Conservation (phyloP, 345 rosid genomes). For the Gossypium stocksii region DNA sequence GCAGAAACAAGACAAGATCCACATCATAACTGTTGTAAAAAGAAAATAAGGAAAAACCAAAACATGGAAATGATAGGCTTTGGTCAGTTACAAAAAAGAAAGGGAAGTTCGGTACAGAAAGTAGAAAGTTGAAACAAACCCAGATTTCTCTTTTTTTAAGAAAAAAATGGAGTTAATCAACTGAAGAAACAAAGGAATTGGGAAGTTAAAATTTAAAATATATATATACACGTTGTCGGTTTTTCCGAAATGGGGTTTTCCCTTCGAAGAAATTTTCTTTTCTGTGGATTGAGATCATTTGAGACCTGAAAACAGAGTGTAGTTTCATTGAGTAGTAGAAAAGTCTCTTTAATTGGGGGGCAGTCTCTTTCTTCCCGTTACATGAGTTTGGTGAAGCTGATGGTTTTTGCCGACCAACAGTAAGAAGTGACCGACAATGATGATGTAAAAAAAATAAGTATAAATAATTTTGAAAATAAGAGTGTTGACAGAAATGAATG, state of each 20-base stretch:
- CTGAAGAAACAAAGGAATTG: background rate
- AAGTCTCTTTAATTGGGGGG: no score
- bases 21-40: background rate
- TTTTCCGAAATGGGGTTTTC: background rate
- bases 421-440: background rate
- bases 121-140: background rate
- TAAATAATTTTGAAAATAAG: background rate
- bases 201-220: background rate
- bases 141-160: background rate
- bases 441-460: background rate
- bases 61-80: background rate
- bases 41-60: background rate
- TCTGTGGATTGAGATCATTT: background rate
- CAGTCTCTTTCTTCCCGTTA: background rate
- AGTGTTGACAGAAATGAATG: no score
- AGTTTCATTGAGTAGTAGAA: background rate
- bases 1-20: constrained; percentile 7
- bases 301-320: background rate
- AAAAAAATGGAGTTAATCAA: background rate
- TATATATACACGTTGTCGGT: background rate
- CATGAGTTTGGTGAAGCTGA: background rate
- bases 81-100: background rate
- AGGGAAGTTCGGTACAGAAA: background rate
- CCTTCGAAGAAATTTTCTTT: background rate
- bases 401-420: background rate